A percentile compares a stretch with the other conserved stretches of the same genome.
Evolutionary conservation across 148 eudicot genomes (phyloP).

Genomic region (Rhododendron kiyosumense): DNA sequence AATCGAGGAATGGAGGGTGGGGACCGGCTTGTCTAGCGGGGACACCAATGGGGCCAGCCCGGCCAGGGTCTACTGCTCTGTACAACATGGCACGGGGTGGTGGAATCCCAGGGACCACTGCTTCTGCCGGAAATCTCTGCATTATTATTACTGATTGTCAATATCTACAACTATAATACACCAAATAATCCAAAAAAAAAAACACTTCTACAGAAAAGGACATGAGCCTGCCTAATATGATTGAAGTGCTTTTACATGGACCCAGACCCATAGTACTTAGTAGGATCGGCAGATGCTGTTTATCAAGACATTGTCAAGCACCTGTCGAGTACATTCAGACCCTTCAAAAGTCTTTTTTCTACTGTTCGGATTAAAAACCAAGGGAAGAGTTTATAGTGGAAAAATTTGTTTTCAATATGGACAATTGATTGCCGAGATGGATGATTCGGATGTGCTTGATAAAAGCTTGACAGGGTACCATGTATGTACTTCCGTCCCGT

Average conservation of each 20-base stretch:
- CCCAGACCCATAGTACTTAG: not conserved
- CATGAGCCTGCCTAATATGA: not conserved
- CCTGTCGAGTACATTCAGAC: too few relatives aligned
- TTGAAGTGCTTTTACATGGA: not conserved
- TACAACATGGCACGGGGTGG: constrained; percentile 50
- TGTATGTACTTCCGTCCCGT: too few relatives aligned
- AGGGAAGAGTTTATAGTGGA: too few relatives aligned
- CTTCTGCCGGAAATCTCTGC: constrained; percentile 59
- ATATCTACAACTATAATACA: not conserved
- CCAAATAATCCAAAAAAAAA: not conserved
- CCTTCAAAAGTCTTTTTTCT: too few relatives aligned
- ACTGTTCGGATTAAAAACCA: too few relatives aligned
- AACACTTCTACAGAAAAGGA: not conserved
- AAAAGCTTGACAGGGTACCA: too few relatives aligned
- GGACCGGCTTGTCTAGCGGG: constrained; percentile 32
- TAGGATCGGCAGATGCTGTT: too few relatives aligned
- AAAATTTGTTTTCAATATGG: too few relatives aligned
- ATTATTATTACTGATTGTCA: not conserved
- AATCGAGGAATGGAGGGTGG: constrained; percentile 35
- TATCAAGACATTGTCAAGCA: too few relatives aligned
- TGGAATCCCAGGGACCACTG: constrained; percentile 73
- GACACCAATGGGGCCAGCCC: constrained; percentile 8
- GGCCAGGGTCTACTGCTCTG: constrained; percentile 28
- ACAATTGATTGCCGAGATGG: too few relatives aligned
- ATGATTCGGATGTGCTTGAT: too few relatives aligned